phyloP scores from a whole-genome alignment of 2,329 filamentous ascomycete species.

The Microdochium bolleyi region DNA sequence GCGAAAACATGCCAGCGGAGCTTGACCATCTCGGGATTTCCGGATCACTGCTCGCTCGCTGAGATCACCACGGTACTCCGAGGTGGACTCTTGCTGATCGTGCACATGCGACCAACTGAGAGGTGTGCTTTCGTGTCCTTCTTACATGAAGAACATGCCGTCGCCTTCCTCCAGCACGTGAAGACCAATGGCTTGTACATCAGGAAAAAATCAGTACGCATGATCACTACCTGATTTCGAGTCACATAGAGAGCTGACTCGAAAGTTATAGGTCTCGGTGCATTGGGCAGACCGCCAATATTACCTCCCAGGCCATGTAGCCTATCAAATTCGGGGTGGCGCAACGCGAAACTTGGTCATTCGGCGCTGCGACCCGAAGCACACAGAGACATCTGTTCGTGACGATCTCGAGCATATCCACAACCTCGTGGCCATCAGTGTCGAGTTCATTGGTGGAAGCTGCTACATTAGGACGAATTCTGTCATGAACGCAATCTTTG shows the following conservation, averaged over 20 bases:
- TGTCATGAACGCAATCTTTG: constrained; percentile 66
- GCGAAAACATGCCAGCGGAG: constrained; percentile 42
- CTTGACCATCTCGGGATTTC: constrained; percentile 53
- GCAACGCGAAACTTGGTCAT: constrained; percentile 71
- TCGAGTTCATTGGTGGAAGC: constrained; percentile 50
- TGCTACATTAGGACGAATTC: constrained; percentile 71
- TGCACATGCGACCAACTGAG: constrained; percentile 54
- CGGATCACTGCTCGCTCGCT: constrained; percentile 52
- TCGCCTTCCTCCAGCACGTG: constrained; percentile 55
- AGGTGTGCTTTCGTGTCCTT: constrained; percentile 62
- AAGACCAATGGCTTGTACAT: constrained; percentile 62
- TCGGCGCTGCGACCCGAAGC: constrained; percentile 43
- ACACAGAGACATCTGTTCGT: constrained; percentile 58
- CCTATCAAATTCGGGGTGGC: constrained; percentile 54
- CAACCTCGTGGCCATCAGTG: constrained; percentile 62
- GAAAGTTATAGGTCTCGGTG: constrained; percentile 48
- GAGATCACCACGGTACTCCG: constrained; percentile 59
- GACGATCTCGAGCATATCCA: constrained; percentile 77
- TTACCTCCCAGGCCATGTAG: constrained; percentile 52
- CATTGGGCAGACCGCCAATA: constrained; percentile 68
- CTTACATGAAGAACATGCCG: constrained; percentile 52
- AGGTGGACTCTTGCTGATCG: constrained; percentile 63
- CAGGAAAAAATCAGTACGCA: constrained; percentile 55
- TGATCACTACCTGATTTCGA: neutral
- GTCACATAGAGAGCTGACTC: neutral